Conservation (phyloP, 768 basidiomycete genomes). For the Collybiopsis confluens region DNA sequence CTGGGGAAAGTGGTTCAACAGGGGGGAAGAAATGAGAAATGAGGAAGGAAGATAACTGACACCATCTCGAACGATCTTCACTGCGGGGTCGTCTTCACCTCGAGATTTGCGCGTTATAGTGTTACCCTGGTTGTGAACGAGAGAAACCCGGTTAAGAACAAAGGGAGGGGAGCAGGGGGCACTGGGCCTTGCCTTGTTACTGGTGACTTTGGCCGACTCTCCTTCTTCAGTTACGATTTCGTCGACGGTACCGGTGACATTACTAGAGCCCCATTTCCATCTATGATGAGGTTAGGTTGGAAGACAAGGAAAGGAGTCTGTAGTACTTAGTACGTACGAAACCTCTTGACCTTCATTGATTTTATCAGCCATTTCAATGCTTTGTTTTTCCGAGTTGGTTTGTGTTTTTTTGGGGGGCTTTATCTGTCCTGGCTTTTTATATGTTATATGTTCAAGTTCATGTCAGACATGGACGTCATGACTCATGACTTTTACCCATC, state of each 20-base stretch:
- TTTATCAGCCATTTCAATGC: slow-evolving; percentile 1
- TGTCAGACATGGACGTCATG: no score
- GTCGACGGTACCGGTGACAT: background rate
- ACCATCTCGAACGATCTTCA: background rate
- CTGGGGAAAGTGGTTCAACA: no score
- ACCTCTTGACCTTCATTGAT: background rate
- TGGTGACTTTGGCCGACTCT: background rate
- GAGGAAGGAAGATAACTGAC: background rate
- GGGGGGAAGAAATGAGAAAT: background rate
- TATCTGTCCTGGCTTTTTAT: no score
- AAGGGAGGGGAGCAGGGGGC: no score
- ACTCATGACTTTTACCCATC: no score
- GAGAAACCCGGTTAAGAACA: background rate
- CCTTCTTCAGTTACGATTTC: background rate
- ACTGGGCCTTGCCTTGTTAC: slow-evolving; percentile 1
- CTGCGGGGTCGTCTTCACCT: background rate
- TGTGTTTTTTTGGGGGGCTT: no score
- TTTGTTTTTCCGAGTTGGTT: no score
- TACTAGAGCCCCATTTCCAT: background rate
- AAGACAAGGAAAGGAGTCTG: background rate
- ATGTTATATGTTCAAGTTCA: no score
- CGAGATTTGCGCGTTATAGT: background rate
- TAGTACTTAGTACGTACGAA: background rate
- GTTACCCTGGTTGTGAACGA: background rate
- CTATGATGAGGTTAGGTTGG: background rate